A percentile compares a stretch with the other conserved stretches of the same genome.
These are phyloP conservation scores for Myotisia sp. DNA, from an alignment of 2,329 filamentous ascomycete species.

Conservation along the genomic window DNA sequence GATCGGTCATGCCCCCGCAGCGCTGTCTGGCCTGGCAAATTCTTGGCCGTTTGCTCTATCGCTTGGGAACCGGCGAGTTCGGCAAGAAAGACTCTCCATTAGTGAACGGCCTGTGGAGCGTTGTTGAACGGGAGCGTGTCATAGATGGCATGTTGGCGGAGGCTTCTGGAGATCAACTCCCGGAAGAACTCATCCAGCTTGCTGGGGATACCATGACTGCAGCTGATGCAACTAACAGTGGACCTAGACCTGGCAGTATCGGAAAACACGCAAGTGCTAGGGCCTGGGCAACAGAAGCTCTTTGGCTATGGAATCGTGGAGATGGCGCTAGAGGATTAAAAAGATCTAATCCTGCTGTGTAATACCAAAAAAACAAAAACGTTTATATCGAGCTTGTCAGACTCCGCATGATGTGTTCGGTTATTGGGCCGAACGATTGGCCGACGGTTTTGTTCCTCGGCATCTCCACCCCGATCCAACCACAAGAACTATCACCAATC, in stretches of 20 bases:
- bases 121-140: slow-evolving; percentile 61
- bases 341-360: slow-evolving; percentile 17
- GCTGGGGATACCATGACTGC: neutral
- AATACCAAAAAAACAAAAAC: too few species aligned
- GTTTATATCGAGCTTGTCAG: too few species aligned
- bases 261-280: slow-evolving; percentile 60
- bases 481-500: too few species aligned
- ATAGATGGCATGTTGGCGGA: slow-evolving; percentile 65
- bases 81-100: slow-evolving; percentile 48
- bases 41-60: slow-evolving; percentile 68
- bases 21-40: slow-evolving; percentile 86
- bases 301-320: slow-evolving; percentile 76
- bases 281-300: slow-evolving; percentile 72
- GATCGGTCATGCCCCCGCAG: slow-evolving; percentile 73
- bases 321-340: slow-evolving; percentile 31
- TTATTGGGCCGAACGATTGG: too few species aligned
- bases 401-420: too few species aligned
- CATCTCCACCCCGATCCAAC: too few species aligned
- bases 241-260: slow-evolving; percentile 16
- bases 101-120: slow-evolving; percentile 69
- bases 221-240: neutral
- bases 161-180: slow-evolving; percentile 48
- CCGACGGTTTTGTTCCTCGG: too few species aligned
- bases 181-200: slow-evolving; percentile 18
- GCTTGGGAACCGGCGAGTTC: slow-evolving; percentile 61